These are phyloP conservation scores for Nicotiana sylvestris DNA, from an alignment of 257 asterid genomes.

Conservation along the genomic window DNA sequence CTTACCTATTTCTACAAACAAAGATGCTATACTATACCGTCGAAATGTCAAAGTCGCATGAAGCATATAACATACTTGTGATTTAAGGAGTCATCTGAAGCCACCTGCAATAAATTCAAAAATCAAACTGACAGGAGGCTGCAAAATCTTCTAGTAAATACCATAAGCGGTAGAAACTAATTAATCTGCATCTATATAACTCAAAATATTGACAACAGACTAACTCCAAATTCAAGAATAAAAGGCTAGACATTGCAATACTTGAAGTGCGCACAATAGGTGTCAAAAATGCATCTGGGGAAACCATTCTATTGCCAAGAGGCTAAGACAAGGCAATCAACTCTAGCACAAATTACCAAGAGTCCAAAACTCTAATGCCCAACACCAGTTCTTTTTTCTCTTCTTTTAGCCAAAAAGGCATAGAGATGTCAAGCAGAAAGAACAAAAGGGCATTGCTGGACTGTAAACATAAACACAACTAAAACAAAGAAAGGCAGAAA, in stretches of 20 bases:
- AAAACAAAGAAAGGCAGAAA: not conserved
- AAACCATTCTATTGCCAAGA: not conserved
- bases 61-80: not conserved
- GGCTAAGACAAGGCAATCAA: not conserved
- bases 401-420: not conserved
- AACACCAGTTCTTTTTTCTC: not conserved
- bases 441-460: not conserved
- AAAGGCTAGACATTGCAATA: not conserved
- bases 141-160: not conserved
- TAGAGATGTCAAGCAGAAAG: not conserved
- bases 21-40: not conserved
- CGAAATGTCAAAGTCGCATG: not conserved
- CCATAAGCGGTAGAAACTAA: not conserved
- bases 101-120: conserved; percentile 4
- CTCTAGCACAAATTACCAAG: not conserved
- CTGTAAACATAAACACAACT: not conserved
- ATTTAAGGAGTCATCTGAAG: not conserved
- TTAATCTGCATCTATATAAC: not conserved
- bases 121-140: not conserved
- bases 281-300: not conserved
- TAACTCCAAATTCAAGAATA: not conserved
- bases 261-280: not conserved
- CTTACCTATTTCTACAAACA: too few species aligned
- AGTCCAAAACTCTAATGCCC: not conserved
- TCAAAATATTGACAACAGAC: not conserved